Percentiles rank a stretch among this genome's conserved stretches.
phyloP scores from a whole-genome alignment of 306 rosid species.

The Calophaca sinica region DNA sequence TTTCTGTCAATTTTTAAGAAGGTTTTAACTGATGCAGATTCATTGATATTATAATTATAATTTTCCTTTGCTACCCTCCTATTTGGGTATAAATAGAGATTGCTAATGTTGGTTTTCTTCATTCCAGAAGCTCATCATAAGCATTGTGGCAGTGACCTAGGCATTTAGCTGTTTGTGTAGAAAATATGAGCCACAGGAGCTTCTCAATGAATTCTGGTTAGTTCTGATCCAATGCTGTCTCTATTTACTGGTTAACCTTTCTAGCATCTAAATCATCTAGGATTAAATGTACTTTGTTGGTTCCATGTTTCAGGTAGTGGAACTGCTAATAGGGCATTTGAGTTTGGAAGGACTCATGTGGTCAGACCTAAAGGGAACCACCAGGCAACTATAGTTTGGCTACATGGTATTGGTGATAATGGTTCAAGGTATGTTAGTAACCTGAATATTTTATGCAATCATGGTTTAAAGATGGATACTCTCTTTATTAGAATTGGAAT shows the following conservation, averaged over 20 bases:
- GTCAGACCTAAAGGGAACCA: conserved; percentile 90
- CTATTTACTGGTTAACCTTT: conserved; percentile 31
- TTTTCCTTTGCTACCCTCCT: conserved; percentile 53
- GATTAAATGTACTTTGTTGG: conserved; percentile 50
- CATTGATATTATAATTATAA: conserved; percentile 45
- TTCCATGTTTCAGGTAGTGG: conserved; percentile 72
- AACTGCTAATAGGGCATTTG: conserved; percentile 67
- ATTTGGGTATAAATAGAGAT: conserved; percentile 67
- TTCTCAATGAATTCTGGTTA: conserved; percentile 74
- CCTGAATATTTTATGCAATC: conserved; percentile 35
- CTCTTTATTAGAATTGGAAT: conserved; percentile 15
- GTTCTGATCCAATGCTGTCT: conserved; percentile 47
- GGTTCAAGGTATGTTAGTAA: conserved; percentile 76
- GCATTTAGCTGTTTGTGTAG: conserved; percentile 42
- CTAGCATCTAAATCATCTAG: conserved; percentile 27
- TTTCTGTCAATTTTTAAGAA: conserved; percentile 62
- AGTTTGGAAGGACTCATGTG: conserved; percentile 95
- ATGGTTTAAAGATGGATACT: conserved; percentile 27
- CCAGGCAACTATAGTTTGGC: conserved; percentile 94
- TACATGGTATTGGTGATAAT: conserved; percentile 92
- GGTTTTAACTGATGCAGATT: conserved; percentile 62
- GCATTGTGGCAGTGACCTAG: conserved; percentile 50
- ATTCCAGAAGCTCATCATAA: conserved; percentile 68
- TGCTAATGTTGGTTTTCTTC: conserved; percentile 58
- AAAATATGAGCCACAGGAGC: conserved; percentile 74